These are phyloP conservation scores for Starmerella geochares DNA, from an alignment of 805 yeast genomes.

Conservation along the genomic window DNA sequence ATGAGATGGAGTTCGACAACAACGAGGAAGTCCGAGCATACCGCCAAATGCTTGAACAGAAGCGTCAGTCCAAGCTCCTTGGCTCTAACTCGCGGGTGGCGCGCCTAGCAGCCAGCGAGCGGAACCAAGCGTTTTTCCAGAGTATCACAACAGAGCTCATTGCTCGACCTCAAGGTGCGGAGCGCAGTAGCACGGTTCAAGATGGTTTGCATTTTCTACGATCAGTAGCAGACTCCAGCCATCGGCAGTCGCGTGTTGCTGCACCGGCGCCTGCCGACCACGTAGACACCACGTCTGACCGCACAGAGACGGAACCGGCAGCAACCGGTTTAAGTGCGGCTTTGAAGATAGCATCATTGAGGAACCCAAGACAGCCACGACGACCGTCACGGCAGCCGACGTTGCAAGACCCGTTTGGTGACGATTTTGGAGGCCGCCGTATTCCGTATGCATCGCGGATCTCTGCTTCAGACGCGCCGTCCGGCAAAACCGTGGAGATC, in stretches of 20 bases:
- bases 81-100: conserved; percentile 15
- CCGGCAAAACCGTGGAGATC: conserved; percentile 16
- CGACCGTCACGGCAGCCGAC: conserved; percentile 4
- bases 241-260: not conserved
- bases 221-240: not conserved
- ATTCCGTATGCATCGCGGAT: conserved; percentile 20
- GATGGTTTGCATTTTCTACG: conserved; percentile 21
- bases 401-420: not conserved
- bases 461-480: conserved; percentile 10
- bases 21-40: conserved; percentile 7
- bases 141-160: conserved; percentile 22
- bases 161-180: conserved; percentile 10
- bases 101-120: conserved; percentile 17
- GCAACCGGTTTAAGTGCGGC: conserved; percentile 10
- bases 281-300: not conserved
- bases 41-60: conserved; percentile 1
- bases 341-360: not conserved
- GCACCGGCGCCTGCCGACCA: not conserved
- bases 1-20: conserved; percentile 9
- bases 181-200: conserved; percentile 12
- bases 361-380: not conserved
- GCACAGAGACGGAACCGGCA: conserved; percentile 2
- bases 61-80: conserved; percentile 16
- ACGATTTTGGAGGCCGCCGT: not conserved
- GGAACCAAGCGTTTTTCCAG: conserved; percentile 23